phyloP scores from a whole-genome alignment of 129 eudicot species.

The Flaveria trinervia region DNA sequence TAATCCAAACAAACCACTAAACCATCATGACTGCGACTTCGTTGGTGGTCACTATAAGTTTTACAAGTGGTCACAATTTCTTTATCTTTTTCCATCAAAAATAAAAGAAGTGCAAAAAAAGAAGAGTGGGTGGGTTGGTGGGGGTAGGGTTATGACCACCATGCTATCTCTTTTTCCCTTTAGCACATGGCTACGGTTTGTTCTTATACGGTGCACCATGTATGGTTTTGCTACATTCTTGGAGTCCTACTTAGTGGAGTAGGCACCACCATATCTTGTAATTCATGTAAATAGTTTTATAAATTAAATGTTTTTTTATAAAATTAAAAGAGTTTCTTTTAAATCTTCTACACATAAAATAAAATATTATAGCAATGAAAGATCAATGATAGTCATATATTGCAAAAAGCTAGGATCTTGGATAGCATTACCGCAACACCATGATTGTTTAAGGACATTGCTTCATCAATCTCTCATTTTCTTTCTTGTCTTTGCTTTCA shows the following conservation, averaged over 20 bases:
- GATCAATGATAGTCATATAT: neutral
- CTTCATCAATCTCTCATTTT: conserved; percentile 14
- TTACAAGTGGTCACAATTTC: conserved; percentile 1
- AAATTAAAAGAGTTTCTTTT: too few species aligned
- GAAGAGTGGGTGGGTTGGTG: conserved; percentile 1
- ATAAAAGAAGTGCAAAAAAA: neutral
- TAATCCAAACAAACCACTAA: neutral
- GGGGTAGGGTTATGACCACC: conserved; percentile 38
- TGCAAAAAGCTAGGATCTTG: neutral
- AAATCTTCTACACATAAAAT: too few species aligned
- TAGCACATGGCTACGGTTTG: conserved; percentile 34
- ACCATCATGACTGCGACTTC: conserved; percentile 10
- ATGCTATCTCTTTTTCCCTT: conserved; percentile 19
- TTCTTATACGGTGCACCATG: conserved; percentile 35
- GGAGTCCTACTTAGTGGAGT: conserved; percentile 18
- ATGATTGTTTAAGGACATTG: conserved; percentile 23
- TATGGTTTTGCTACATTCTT: conserved; percentile 20
- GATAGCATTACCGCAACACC: conserved; percentile 8
- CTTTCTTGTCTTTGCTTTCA: conserved; percentile 4
- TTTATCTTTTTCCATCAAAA: conserved; percentile 1
- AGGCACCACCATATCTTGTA: conserved; percentile 6
- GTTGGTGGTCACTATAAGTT: conserved; percentile 4
- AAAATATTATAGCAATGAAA: neutral
- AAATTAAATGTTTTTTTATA: neutral
- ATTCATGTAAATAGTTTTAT: neutral